phyloP scores from a whole-genome alignment of 2,329 filamentous ascomycete genomes.

The Teratosphaeria zuluensis region DNA sequence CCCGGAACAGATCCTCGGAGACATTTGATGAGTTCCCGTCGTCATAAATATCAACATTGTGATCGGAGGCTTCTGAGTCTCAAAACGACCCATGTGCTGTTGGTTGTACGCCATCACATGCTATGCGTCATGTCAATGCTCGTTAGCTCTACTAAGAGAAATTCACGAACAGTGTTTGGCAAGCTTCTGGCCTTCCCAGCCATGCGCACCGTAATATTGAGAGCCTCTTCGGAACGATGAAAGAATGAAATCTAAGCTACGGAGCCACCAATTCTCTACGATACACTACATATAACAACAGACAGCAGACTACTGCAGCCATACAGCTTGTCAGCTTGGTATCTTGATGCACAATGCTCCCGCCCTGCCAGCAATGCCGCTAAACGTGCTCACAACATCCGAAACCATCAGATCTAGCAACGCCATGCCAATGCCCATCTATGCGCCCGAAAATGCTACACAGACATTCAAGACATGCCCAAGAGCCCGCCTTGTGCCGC shows the following conservation, averaged over 20 bases:
- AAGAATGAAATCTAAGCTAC: neutral
- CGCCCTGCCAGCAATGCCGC: neutral
- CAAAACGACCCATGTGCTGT: too few relatives aligned
- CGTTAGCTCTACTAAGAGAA: too few relatives aligned
- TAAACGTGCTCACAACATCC: neutral
- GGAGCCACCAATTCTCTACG: neutral
- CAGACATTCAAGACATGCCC: conserved; percentile 1
- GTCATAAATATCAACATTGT: too few relatives aligned
- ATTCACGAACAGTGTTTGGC: too few relatives aligned
- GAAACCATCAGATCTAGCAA: neutral
- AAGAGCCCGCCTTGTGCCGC: conserved; percentile 49
- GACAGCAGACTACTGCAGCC: neutral
- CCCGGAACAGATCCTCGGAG: neutral
- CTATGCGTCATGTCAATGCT: too few relatives aligned
- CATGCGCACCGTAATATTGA: too few relatives aligned
- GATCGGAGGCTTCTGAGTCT: too few relatives aligned
- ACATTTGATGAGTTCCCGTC: neutral
- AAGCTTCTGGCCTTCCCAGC: too few relatives aligned
- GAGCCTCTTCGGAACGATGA: too few relatives aligned
- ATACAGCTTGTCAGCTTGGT: neutral
- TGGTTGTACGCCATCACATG: too few relatives aligned
- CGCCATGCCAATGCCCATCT: neutral
- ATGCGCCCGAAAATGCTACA: neutral
- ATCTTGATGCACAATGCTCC: neutral
- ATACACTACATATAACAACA: neutral